These are phyloP conservation scores for Rugonectria rugulosa DNA, from an alignment of 2,329 filamentous ascomycete genomes.

Conservation along the genomic window DNA sequence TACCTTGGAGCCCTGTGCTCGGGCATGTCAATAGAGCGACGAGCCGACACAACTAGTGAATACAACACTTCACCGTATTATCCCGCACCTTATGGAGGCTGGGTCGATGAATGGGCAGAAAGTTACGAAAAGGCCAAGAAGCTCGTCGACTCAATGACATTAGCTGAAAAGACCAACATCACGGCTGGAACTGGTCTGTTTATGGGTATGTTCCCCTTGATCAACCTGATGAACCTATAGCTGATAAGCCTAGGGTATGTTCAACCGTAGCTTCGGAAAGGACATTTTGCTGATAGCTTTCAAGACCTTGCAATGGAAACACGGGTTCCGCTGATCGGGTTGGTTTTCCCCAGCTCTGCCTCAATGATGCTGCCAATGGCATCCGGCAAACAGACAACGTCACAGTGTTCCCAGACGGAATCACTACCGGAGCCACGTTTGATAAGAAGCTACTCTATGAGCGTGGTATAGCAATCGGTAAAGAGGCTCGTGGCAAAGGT, in stretches of 20 bases:
- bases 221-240: background rate
- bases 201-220: constrained; percentile 61
- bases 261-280: accelerated
- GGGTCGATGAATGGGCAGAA: constrained; percentile 71
- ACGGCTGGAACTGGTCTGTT: constrained; percentile 74
- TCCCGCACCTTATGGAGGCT: constrained; percentile 76
- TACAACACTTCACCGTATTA: constrained; percentile 67
- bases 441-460: constrained; percentile 76
- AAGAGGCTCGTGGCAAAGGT: constrained; percentile 77
- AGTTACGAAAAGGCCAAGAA: constrained; percentile 74
- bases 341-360: constrained; percentile 75
- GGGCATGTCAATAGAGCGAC: background rate
- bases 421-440: constrained; percentile 77
- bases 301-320: constrained; percentile 75
- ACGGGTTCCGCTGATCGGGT: constrained; percentile 75
- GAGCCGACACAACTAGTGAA: constrained; percentile 20
- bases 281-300: background rate
- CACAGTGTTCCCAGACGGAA: constrained; percentile 81
- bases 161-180: constrained; percentile 83
- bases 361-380: constrained; percentile 76
- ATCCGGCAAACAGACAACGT: constrained; percentile 77
- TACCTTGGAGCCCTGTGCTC: constrained; percentile 11
- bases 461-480: constrained; percentile 71
- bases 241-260: constrained; percentile 27
- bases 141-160: constrained; percentile 77